Evolutionary conservation across 73 alveolate species (phyloP), one percentile per base, ranked within the genome.

Genomic region (Symbiodinium natans): DNA sequence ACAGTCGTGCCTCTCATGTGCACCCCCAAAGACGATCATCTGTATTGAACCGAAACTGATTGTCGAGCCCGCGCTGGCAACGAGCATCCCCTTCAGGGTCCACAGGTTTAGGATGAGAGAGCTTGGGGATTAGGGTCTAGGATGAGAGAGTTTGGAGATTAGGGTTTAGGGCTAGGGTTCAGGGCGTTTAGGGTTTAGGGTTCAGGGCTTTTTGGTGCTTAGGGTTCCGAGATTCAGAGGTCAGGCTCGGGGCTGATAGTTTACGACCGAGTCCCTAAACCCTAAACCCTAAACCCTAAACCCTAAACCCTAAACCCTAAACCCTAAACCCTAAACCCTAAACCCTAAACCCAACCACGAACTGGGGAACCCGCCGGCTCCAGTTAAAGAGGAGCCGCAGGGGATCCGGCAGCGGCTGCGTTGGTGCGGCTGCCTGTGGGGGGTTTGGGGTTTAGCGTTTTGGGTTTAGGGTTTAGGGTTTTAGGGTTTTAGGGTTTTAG

Each of bases 351-450:
- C 74, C 74, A 8, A 56, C 0, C 10, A 15, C 75, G 75, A 21
- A 25, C 19, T 15, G 75, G 75, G 6, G 2, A 15, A 6, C 75
- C 29, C 33, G 75, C 75, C 75, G 75, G 75, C 75, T 56, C 75
- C 75, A 56, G 33, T 56, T 56, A 31, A 56, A 56, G 33, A 56
- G 75, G 33, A 56, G 75, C 75, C 75, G 75, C 8, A 56, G 36
- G 75, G 75, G 75, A 56, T 56, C 75, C 75, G 75, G 75, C 75
- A 56, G 19, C 27, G 75, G 75, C 75, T 56, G 75, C 29, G 75
- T 25, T 31, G 75, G 75, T 21, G 74, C 25, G 74, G 25, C 74
- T 5, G 74, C 5, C 31, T 56, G 33, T 56, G 74, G 33, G 2
- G 74, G 74, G 5, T 19, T 9, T 56, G 6, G 31, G 33, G 25